These are phyloP conservation scores for Eucalyptus rudis DNA, from an alignment of 345 rosid species.

Conservation along the genomic window DNA sequence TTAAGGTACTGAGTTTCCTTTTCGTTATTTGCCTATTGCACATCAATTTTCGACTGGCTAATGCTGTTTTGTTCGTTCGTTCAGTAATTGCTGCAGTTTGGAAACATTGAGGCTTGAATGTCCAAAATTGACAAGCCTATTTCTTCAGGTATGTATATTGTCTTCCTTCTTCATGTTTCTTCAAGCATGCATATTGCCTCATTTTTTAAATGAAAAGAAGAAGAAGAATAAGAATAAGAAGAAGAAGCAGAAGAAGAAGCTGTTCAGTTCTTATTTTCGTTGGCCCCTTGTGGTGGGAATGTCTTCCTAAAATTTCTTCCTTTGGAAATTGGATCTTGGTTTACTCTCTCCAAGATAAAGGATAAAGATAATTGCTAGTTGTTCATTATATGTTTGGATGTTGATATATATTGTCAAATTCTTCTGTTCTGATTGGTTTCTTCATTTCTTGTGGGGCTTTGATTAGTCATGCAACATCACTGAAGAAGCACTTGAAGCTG, in stretches of 20 bases:
- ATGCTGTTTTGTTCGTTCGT: not conserved
- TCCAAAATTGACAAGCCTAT: conserved; percentile 76
- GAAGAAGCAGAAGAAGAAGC: not conserved
- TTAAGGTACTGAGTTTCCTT: conserved; percentile 34
- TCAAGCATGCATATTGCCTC: not conserved
- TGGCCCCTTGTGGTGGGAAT: not conserved
- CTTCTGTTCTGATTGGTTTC: not conserved
- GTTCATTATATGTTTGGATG: not conserved
- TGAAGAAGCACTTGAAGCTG: conserved; percentile 63
- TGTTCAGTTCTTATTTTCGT: not conserved
- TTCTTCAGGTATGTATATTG: conserved; percentile 12
- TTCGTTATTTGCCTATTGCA: not conserved
- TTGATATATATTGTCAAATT: not conserved
- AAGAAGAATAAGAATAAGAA: not conserved
- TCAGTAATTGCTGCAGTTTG: conserved; percentile 83
- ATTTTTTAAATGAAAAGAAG: not conserved
- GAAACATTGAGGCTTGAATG: conserved; percentile 73
- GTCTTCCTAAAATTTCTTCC: not conserved
- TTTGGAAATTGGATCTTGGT: not conserved
- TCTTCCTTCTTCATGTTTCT: not conserved
- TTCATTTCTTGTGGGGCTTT: not conserved
- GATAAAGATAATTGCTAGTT: not conserved
- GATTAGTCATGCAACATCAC: conserved; percentile 65
- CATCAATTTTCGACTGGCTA: not conserved
- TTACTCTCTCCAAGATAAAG: not conserved